Conservation (phyloP, 129 eudicot genomes). For the Flaveria linearis region DNA sequence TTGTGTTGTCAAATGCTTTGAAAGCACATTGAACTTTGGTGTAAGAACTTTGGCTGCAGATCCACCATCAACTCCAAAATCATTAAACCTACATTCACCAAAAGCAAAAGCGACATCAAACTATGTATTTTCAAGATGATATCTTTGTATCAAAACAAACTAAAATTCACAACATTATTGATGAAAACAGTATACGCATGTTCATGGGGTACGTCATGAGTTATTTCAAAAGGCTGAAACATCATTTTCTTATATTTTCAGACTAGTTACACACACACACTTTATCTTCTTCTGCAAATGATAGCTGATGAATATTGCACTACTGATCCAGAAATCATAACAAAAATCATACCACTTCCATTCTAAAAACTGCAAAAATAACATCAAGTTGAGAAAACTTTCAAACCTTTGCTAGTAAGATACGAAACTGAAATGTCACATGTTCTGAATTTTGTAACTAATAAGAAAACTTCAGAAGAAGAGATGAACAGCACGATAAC, state of each 20-base stretch:
- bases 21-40: slow-evolving; percentile 62
- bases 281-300: slow-evolving; percentile 1
- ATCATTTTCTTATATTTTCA: background rate
- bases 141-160: background rate
- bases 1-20: slow-evolving; percentile 59
- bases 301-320: background rate
- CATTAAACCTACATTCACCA: slow-evolving; percentile 53
- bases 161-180: background rate
- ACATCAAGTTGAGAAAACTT: background rate
- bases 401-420: background rate
- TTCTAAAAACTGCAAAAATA: background rate
- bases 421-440: no score
- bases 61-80: slow-evolving; percentile 84
- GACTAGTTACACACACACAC: background rate
- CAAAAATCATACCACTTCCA: background rate
- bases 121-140: background rate
- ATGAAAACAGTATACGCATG: background rate
- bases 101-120: background rate
- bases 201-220: background rate
- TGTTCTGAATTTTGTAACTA: background rate
- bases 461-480: background rate
- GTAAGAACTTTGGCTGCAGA: slow-evolving; percentile 62
- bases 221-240: slow-evolving; percentile 5
- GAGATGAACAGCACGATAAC: background rate
- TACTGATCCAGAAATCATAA: slow-evolving; percentile 20